Evolutionary conservation across 257 asterid species (phyloP), one percentile per base, ranked within the genome.

Genomic region (Forsythia viridissima): DNA sequence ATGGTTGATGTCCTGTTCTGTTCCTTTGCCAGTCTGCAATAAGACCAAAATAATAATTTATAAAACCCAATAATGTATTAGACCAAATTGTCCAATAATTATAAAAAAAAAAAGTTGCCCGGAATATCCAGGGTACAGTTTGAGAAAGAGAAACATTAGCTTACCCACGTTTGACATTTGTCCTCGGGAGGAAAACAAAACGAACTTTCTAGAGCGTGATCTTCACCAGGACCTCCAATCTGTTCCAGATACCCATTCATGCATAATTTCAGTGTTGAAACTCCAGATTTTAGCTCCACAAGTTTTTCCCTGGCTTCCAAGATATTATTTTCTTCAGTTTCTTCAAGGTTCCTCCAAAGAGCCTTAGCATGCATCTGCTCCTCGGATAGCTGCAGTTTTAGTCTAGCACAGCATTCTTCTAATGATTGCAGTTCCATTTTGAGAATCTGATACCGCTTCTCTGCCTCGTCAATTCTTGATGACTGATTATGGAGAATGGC

Each of bases 11-110:
- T 57, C 77, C 79, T 82, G 88, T 69, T 72, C 84, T 85, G 71
- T 79, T 83, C 84, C 42, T 70, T 77, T 85, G 82, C 86, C 91
- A 89, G 90, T 79, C 98, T 92, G 98, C 92, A 87, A 82, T 89
- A 88, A 88, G 71, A 82, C 46, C 78, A 75, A 78, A 71, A 79
- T 46, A 75, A 75, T 77, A 74, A 79, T n/a, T n/a, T 3, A 61
- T 21, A 11, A 63, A 63, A 63, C 15, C 4, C 39, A 30, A 30
- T 8, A 30, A 30, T 57, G 38, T 21, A 21, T 61, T 21, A 3
- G 21, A 81, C 81, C 71, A n/a, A 51, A 71, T 71, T 6, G 43
- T 66, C 34, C 42, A 51, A 72, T 65, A 57, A 55, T 38, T 44
- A 16, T 73, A 16, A 2, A 42, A 48, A 66, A 71, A 70, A 46